A percentile compares a stretch with the other conserved stretches of the same genome.
Conservation (phyloP, 805 yeast genomes). For the Candida chilensis region DNA sequence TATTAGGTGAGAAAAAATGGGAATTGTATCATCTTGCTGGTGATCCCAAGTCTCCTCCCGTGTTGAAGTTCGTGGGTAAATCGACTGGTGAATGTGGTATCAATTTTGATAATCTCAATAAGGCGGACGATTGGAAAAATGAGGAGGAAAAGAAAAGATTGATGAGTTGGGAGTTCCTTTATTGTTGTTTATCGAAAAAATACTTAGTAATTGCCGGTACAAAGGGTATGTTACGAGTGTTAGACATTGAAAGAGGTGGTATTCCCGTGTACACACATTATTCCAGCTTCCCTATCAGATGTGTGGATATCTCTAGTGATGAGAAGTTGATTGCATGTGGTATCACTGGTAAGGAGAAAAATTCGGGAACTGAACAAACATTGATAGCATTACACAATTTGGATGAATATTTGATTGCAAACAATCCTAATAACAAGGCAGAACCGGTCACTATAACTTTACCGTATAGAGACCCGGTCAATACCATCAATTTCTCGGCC, state of each 20-base stretch:
- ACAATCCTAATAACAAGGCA: conserved; percentile 14
- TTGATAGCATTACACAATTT: conserved; percentile 51
- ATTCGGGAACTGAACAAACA: conserved; percentile 66
- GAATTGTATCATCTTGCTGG: conserved; percentile 53
- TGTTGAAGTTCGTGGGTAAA: conserved; percentile 57
- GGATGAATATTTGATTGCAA: conserved; percentile 1
- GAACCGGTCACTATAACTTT: conserved; percentile 66
- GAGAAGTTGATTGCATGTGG: conserved; percentile 70
- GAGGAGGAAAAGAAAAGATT: conserved; percentile 23
- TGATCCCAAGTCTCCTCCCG: conserved; percentile 41
- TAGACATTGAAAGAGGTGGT: conserved; percentile 50
- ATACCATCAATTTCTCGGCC: conserved; percentile 61
- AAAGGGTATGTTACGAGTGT: conserved; percentile 59
- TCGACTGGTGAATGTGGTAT: conserved; percentile 61
- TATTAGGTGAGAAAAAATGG: conserved; percentile 65
- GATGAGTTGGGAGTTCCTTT: conserved; percentile 48
- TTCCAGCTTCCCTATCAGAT: conserved; percentile 69
- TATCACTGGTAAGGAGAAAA: conserved; percentile 69
- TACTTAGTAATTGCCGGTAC: conserved; percentile 65
- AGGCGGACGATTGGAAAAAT: conserved; percentile 4
- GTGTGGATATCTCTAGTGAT: conserved; percentile 61
- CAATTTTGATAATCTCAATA: conserved; percentile 26
- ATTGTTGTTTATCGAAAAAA: conserved; percentile 49
- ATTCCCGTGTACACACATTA: conserved; percentile 58
- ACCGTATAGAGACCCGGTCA: conserved; percentile 83